Percentiles rank a stretch among this genome's conserved stretches.
Conservation (phyloP, 768 basidiomycete species). For the Hygrophorus pudorinus region DNA sequence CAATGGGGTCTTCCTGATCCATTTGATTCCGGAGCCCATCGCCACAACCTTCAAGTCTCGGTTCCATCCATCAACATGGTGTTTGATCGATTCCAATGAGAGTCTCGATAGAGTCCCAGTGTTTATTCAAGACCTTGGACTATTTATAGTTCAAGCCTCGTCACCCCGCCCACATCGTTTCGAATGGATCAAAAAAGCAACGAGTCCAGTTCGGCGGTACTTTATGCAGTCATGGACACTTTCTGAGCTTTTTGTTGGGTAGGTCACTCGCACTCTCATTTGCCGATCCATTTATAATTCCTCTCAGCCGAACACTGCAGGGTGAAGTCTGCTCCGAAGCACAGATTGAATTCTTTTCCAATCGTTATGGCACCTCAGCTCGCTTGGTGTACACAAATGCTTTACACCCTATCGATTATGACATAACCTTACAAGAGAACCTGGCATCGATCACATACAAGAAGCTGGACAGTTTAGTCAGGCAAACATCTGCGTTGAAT, state of each 20-base stretch:
- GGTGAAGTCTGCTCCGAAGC: neutral
- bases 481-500: neutral
- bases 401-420: neutral
- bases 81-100: constrained; percentile 10
- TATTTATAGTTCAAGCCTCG: constrained; percentile 11
- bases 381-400: neutral
- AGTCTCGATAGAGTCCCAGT: constrained; percentile 6
- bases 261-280: neutral
- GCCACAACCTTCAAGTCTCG: constrained; percentile 6
- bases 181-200: constrained; percentile 8
- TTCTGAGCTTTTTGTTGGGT: constrained; percentile 1
- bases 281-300: neutral
- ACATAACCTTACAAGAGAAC: neutral
- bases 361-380: constrained; percentile 2
- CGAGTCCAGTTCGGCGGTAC: constrained; percentile 3
- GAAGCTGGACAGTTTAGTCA: neutral
- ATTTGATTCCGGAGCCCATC: constrained; percentile 5
- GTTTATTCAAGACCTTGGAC: constrained; percentile 8
- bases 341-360: neutral
- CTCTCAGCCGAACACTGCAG: neutral
- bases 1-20: constrained; percentile 9
- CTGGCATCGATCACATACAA: neutral
- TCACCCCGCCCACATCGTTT: constrained; percentile 7
- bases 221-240: constrained; percentile 11
- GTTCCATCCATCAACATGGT: constrained; percentile 9